Percentiles rank a stretch among this genome's conserved stretches.
Conservation (phyloP, 768 basidiomycete species). For the Lepiota brunneoincarnata region DNA sequence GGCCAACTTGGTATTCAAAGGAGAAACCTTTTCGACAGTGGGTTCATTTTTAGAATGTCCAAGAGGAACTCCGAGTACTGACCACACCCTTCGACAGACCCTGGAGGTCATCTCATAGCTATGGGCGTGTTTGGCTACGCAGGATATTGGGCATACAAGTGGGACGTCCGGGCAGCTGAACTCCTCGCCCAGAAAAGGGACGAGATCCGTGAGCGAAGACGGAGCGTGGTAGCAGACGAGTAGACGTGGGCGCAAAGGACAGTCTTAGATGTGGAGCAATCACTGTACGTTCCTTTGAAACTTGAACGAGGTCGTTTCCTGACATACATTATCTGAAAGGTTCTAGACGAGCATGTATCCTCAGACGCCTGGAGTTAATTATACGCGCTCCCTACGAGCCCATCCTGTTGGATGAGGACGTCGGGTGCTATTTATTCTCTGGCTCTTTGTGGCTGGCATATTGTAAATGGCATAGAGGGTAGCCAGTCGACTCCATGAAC, state of each 20-base stretch:
- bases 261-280: not conserved
- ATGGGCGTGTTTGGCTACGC: constrained; percentile 68
- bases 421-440: too few relatives aligned
- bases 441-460: too few relatives aligned
- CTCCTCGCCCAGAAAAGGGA: constrained; percentile 62
- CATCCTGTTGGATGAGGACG: too few relatives aligned
- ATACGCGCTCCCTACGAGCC: too few relatives aligned
- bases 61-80: not conserved
- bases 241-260: not conserved
- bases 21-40: constrained; percentile 77
- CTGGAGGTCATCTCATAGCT: constrained; percentile 65
- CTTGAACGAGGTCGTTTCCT: not conserved
- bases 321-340: not conserved
- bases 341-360: not conserved
- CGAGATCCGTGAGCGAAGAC: constrained; percentile 54
- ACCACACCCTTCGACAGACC: constrained; percentile 44
- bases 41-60: constrained; percentile 28
- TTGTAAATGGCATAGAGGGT: too few relatives aligned
- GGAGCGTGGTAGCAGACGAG: constrained; percentile 29
- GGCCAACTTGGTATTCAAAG: constrained; percentile 88
- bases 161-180: constrained; percentile 61
- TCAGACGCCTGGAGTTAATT: not conserved
- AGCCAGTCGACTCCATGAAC: too few relatives aligned
- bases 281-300: not conserved
- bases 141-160: constrained; percentile 73